Percentiles rank a stretch among this genome's conserved stretches.
Evolutionary conservation across 345 rosid species (phyloP).

Genomic region (Acer negundo): DNA sequence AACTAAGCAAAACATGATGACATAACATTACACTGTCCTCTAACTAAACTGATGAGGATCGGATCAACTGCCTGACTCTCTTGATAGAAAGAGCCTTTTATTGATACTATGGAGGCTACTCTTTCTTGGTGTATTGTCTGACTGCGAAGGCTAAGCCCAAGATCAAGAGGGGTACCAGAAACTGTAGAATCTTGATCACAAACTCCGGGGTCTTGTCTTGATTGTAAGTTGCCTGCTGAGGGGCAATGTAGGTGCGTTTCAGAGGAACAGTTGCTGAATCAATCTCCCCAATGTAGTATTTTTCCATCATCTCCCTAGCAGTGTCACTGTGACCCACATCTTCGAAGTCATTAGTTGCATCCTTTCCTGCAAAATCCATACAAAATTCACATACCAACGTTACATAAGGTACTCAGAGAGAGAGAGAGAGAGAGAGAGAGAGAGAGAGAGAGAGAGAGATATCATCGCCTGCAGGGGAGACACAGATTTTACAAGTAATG

Average conservation of each 20-base stretch:
- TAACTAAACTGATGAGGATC: constrained; percentile 9
- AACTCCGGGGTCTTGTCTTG: constrained; percentile 67
- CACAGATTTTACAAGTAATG: background rate
- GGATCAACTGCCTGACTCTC: constrained; percentile 19
- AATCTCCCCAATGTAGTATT: constrained; percentile 76
- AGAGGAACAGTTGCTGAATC: constrained; percentile 60
- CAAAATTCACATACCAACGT: background rate
- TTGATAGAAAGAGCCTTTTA: background rate
- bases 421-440: background rate
- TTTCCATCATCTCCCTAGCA: constrained; percentile 77
- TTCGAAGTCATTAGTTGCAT: constrained; percentile 92
- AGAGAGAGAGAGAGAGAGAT: background rate
- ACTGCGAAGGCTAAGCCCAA: constrained; percentile 77
- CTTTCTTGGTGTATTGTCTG: constrained; percentile 85
- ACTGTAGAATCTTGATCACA: constrained; percentile 76
- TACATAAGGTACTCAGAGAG: background rate
- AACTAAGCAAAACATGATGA: background rate
- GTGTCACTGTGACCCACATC: constrained; percentile 95
- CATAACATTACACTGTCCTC: background rate
- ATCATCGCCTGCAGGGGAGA: background rate
- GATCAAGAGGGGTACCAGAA: constrained; percentile 84
- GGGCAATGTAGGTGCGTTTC: constrained; percentile 55
- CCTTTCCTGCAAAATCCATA: constrained; percentile 56
- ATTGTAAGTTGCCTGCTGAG: constrained; percentile 45
- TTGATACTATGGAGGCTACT: constrained; percentile 35